Base-by-base conservation (phyloP, 78 protist species). In the Isochrysis galbana region DNA sequence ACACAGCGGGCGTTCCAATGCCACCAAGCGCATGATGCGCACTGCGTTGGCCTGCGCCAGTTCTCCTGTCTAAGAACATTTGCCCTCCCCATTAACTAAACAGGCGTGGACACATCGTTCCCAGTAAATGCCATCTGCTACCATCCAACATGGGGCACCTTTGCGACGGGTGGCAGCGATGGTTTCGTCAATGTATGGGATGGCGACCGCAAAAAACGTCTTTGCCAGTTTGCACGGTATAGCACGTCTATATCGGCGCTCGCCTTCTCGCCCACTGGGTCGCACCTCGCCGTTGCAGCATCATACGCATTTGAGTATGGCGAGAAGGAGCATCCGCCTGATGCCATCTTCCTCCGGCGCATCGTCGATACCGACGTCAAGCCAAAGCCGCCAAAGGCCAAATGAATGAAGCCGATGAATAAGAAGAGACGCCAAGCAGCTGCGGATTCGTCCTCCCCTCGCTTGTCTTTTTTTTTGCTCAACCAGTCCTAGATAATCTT, bases 91-190 rank as follows among this genome's bases (percentile, higher is more conserved):
- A n/a, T n/a, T n/a, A n/a, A n/a, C n/a, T n/a, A n/a, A n/a, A n/a
- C n/a, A n/a, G 93, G 95, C 47, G 46, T 55, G 0, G 96, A 91
- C 77, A 74, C 44, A 22, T 93, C 96, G 45, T 96, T 95, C 82
- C 98, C 99, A 0, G 99, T 98, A 41, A 98, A 98, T 80, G 48
- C 97, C 26, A 92, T 98, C n/a, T 94, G 98, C 48, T 98, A 97
- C 89, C 98, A 98, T 36, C 98, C 99, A 0, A 5, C 36, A 82
- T 54, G 90, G 83, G 98, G 98, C 36, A 98, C 98, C 4, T 97
- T 98, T 77, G 99, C 99, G 21, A 96, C 99, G 44, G 99, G 99
- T 46, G 99, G 99, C 7, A 93, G 97, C 86, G 99, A 98, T 77
- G 98, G 97, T 32, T n/a, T 67, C 42, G 98, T 98, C 45, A 90